These are phyloP conservation scores for Melianthus villosus DNA, from an alignment of 441 rosid genomes.

Conservation along the genomic window DNA sequence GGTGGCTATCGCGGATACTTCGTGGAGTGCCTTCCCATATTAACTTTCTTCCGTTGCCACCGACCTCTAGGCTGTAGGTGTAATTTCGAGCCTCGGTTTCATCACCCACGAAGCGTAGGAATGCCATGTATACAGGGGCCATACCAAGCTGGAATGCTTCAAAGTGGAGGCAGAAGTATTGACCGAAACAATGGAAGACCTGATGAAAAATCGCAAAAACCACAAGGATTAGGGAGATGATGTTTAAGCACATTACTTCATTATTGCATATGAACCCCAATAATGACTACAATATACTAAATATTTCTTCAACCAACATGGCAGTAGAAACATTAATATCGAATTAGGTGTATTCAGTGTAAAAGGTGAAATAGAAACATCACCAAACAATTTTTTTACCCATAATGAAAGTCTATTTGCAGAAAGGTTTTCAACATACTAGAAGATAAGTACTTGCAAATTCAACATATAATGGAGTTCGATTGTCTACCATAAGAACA, in stretches of 20 bases:
- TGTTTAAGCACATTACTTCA: too few relatives aligned
- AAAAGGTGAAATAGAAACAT: not conserved
- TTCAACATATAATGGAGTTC: not conserved
- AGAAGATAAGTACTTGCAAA: too few relatives aligned
- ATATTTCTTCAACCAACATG: too few relatives aligned
- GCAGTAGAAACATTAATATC: too few relatives aligned
- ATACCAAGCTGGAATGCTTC: constrained; percentile 62
- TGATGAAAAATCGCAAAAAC: constrained; percentile 5
- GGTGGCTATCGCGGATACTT: constrained; percentile 57
- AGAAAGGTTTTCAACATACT: not conserved
- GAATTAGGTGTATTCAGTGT: too few relatives aligned
- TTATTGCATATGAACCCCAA: too few relatives aligned
- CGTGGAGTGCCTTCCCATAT: constrained; percentile 64
- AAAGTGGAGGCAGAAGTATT: constrained; percentile 50
- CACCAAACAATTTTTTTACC: not conserved
- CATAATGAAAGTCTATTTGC: not conserved
- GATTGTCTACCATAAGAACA: not conserved
- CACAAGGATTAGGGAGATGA: too few relatives aligned
- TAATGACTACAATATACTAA: too few relatives aligned
- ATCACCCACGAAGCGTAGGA: constrained; percentile 57
- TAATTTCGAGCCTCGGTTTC: constrained; percentile 53
- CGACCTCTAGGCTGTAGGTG: constrained; percentile 61
- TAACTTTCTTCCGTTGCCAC: constrained; percentile 63
- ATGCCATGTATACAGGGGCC: constrained; percentile 62
- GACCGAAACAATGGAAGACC: constrained; percentile 71